Evolutionary conservation across 2,329 filamentous ascomycete genomes (phyloP).

Genomic region (Colletotrichum zoysiae): DNA sequence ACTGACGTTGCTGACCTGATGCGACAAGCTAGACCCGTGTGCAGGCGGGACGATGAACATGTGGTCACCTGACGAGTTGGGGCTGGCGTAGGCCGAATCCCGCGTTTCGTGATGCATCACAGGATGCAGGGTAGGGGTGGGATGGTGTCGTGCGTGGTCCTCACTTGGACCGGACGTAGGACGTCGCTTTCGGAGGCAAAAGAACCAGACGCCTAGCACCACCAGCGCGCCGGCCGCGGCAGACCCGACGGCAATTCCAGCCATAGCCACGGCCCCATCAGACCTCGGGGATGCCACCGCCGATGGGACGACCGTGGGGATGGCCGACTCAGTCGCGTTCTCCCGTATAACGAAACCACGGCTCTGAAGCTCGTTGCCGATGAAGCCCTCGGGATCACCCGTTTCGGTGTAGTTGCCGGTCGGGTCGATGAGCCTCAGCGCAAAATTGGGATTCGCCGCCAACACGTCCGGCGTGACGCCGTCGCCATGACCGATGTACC

Average conservation of each 20-base stretch:
- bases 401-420: conserved; percentile 28
- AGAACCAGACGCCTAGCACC: conserved; percentile 26
- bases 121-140: conserved; percentile 11
- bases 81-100: conserved; percentile 20
- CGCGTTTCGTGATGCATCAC: conserved; percentile 16
- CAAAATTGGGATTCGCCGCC: conserved; percentile 27
- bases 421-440: conserved; percentile 21
- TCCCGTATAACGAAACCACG: conserved; percentile 22
- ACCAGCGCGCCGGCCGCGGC: conserved; percentile 10
- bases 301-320: not conserved
- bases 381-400: conserved; percentile 23
- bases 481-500: conserved; percentile 28
- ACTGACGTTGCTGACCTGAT: conserved; percentile 28
- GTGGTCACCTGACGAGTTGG: conserved; percentile 27
- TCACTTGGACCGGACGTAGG: not conserved
- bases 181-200: conserved; percentile 2
- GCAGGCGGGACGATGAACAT: conserved; percentile 20
- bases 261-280: conserved; percentile 10
- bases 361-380: conserved; percentile 30
- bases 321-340: conserved; percentile 15
- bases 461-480: not conserved
- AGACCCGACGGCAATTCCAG: conserved; percentile 28
- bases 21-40: conserved; percentile 15
- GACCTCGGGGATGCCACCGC: not conserved
- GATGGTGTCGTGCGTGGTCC: not conserved